Evolutionary conservation across 2,329 filamentous ascomycete genomes (phyloP).

Genomic region (Dothideomycetidae sp.): DNA sequence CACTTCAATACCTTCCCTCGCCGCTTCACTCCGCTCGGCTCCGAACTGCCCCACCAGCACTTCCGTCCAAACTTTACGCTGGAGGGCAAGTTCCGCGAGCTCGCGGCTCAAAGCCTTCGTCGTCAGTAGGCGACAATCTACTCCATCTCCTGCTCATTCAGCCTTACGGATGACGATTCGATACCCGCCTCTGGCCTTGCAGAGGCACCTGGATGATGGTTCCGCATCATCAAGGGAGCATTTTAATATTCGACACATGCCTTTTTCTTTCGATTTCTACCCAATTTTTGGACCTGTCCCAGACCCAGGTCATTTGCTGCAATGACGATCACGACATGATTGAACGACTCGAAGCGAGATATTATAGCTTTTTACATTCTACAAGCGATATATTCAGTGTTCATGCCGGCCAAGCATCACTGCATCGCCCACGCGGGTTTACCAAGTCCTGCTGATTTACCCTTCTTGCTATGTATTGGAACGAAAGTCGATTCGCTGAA

Average conservation of each 20-base stretch:
- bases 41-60: conserved; percentile 2
- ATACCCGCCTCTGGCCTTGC: neutral
- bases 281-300: too few species aligned
- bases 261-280: neutral
- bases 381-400: too few species aligned
- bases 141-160: neutral
- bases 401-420: too few species aligned
- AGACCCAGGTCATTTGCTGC: too few species aligned
- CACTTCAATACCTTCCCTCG: conserved; percentile 35
- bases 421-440: too few species aligned
- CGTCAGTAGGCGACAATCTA: neutral
- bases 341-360: neutral
- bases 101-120: conserved; percentile 4
- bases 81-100: conserved; percentile 6
- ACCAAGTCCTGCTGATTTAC: too few species aligned
- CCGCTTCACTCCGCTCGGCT: conserved; percentile 24
- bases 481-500: too few species aligned
- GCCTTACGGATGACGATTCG: neutral
- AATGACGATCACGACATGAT: neutral
- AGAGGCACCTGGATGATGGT: neutral
- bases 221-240: neutral
- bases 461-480: too few species aligned
- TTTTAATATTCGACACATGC: neutral
- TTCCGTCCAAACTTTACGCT: conserved; percentile 8
- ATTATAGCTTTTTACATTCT: neutral